A percentile compares a stretch with the other conserved stretches of the same genome.
Evolutionary conservation across 345 rosid genomes (phyloP).

Genomic region (Mangifera indica): DNA sequence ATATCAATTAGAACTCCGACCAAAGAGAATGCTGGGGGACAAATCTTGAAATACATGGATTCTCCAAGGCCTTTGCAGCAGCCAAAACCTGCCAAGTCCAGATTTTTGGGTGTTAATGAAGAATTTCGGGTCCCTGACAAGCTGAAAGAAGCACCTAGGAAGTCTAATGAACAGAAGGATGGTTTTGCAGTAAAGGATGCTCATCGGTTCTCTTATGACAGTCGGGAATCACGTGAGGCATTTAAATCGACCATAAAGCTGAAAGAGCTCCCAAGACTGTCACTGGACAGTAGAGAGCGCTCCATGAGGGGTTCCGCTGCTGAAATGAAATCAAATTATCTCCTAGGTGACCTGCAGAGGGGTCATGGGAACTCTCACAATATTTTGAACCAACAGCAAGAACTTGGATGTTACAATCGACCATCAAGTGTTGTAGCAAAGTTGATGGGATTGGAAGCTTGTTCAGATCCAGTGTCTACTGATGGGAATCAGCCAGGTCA

Average conservation of each 20-base stretch:
- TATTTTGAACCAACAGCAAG: slow-evolving; percentile 38
- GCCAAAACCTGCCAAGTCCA: slow-evolving; percentile 44
- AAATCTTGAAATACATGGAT: slow-evolving; percentile 53
- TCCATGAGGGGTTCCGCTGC: slow-evolving; percentile 41
- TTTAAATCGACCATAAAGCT: slow-evolving; percentile 55
- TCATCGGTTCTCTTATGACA: slow-evolving; percentile 87
- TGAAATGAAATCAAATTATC: slow-evolving; percentile 39
- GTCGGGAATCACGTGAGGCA: slow-evolving; percentile 55
- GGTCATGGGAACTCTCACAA: slow-evolving; percentile 17
- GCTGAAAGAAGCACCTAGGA: slow-evolving; percentile 32
- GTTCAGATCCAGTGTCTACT: slow-evolving; percentile 38
- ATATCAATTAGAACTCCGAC: slow-evolving; percentile 36
- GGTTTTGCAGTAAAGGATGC: slow-evolving; percentile 48
- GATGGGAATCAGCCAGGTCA: slow-evolving; percentile 23
- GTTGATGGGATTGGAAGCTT: slow-evolving; percentile 83
- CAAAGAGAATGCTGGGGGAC: slow-evolving; percentile 35
- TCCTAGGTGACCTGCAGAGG: slow-evolving; percentile 26
- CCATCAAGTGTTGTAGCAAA: slow-evolving; percentile 75
- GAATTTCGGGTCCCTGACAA: slow-evolving; percentile 40
- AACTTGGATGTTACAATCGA: slow-evolving; percentile 51
- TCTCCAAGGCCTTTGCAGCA: slow-evolving; percentile 67
- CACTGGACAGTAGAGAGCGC: slow-evolving; percentile 74
- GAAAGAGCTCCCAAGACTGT: slow-evolving; percentile 82
- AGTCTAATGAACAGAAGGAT: slow-evolving; percentile 37
- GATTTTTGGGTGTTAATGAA: slow-evolving; percentile 41